Base-by-base conservation (phyloP, 2,329 filamentous ascomycete species). In the Penicillium sp. region DNA sequence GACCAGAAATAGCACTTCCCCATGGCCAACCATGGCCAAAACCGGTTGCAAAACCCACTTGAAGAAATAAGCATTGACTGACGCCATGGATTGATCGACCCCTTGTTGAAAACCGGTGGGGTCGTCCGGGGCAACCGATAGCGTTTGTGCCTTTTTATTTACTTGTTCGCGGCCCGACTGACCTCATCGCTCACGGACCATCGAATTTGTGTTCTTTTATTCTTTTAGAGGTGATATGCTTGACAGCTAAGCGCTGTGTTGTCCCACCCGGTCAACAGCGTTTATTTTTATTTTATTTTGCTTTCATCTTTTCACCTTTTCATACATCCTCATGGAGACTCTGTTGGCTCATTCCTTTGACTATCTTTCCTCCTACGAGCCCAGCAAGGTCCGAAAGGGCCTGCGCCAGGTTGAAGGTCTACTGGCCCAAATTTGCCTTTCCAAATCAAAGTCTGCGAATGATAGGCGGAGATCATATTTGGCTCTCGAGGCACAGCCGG, bases 331-430 rank as follows among this genome's bases (percentile, higher is more conserved):
- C 62, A 97, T 97, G 93, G 93, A 97, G 74, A 83, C 87, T 42
- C 80, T 97, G 23, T 78, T 97, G 46, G 94, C 89, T 36, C 83
- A 95, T 67, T 89, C 91, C 51, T 97, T 97, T 71, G 90, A 96
- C 75, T 95, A 95, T 71, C 85, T 96, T 56, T 94, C 90, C 51
- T 96, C 90, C 40, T 90, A 90, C 68, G 89, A 96, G 61, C 84
- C 84, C 47, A 77, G 79, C 67, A 95, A 95, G 74, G 87, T 97
- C 65, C 85, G 89, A 60, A 97, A 96, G 74, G 93, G 91, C 42
- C 74, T 97, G 57, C 86, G 89, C 57, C 91, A 96, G 73, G 89
- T 97, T 54, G 91, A 97, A 72, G 89, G 89, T 26, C 79, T 97
- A 37, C 80, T 97, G 41, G 91, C 91, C 18, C 90, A 95, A 70